These are phyloP conservation scores for Oryza glumipatula DNA, from an alignment of 176 grass and related monocot genomes.

Conservation along the genomic window DNA sequence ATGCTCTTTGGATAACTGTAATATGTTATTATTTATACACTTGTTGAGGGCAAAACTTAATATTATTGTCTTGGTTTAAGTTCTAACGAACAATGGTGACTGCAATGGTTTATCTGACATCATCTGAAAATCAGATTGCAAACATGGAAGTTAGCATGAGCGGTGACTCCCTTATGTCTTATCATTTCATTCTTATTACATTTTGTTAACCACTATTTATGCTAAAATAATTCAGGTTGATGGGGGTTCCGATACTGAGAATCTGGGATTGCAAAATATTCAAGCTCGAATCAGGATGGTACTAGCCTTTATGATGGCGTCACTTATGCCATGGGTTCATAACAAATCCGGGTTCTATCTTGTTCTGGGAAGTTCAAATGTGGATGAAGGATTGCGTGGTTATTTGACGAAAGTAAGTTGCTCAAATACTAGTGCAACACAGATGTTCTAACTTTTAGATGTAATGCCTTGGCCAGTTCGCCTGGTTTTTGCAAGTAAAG, in stretches of 20 bases:
- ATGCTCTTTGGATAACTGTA: background rate
- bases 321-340: conserved; percentile 96
- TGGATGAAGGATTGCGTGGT: conserved; percentile 95
- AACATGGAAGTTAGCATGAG: background rate
- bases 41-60: background rate
- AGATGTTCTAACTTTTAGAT: conserved; percentile 4
- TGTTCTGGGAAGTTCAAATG: conserved; percentile 94
- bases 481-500: background rate
- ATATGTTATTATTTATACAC: conserved; percentile 4
- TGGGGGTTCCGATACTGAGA: conserved; percentile 82
- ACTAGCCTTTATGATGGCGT: conserved; percentile 94
- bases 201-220: conserved; percentile 29
- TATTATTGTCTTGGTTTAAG: background rate
- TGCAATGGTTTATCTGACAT: background rate
- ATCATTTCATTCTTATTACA: conserved; percentile 3
- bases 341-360: conserved; percentile 99
- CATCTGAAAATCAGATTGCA: background rate
- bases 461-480: background rate
- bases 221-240: conserved; percentile 64
- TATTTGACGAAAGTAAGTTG: conserved; percentile 95
- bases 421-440: background rate
- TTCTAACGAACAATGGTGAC: background rate
- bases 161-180: background rate
- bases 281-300: conserved; percentile 99
- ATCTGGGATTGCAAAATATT: conserved; percentile 98